A percentile compares a stretch with the other conserved stretches of the same genome.
These are phyloP conservation scores for Arabis alpina DNA, from an alignment of 345 rosid genomes.

Conservation along the genomic window DNA sequence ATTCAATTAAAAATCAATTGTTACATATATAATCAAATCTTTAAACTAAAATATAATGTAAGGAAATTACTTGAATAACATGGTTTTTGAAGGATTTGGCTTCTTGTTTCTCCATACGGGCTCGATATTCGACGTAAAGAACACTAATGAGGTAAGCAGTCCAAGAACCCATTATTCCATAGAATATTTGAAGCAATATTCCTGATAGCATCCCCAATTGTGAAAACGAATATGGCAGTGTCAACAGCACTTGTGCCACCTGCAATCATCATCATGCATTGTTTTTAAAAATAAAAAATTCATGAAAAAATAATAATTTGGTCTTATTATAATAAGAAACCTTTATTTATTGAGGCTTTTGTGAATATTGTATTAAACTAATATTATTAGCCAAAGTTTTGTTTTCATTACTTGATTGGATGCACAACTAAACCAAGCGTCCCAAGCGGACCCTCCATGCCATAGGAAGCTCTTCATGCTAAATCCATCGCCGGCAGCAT, in stretches of 20 bases:
- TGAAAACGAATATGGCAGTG: constrained; percentile 94
- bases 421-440: constrained; percentile 99
- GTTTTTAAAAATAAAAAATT: neutral
- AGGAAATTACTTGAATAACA: constrained; percentile 57
- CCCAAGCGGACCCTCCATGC: constrained; percentile 99
- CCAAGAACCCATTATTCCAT: constrained; percentile 93
- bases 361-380: no score
- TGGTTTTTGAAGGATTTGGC: constrained; percentile 88
- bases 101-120: constrained; percentile 87
- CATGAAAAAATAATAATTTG: constrained; percentile 47
- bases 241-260: constrained; percentile 96
- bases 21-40: neutral
- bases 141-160: constrained; percentile 99
- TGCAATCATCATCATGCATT: constrained; percentile 26
- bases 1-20: neutral
- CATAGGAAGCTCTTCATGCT: constrained; percentile 73
- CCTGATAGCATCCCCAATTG: constrained; percentile 96
- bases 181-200: constrained; percentile 79
- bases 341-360: constrained; percentile 4
- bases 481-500: constrained; percentile 42
- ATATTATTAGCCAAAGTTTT: constrained; percentile 12
- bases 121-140: constrained; percentile 86
- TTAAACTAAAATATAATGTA: neutral
- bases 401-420: constrained; percentile 73
- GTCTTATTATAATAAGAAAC: constrained; percentile 28